These are phyloP conservation scores for Gymnopus androsaceus DNA, from an alignment of 1,284 basidiomycete genomes.

Conservation along the genomic window DNA sequence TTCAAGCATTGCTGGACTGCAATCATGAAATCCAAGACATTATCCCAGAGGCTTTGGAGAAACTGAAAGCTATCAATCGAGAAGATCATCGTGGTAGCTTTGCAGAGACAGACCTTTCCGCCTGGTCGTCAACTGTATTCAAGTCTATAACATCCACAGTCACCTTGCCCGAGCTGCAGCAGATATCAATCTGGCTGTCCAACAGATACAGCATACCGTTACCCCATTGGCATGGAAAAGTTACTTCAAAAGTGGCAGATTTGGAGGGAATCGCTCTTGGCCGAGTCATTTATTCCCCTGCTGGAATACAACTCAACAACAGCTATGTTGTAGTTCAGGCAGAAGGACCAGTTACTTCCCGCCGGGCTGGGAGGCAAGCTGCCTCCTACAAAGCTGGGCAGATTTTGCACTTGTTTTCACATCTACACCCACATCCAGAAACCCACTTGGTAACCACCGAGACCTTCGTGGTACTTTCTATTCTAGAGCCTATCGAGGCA, in stretches of 20 bases:
- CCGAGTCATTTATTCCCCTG: neutral
- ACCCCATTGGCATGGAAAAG: neutral
- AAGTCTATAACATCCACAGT: neutral
- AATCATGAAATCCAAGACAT: neutral
- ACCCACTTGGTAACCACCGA: too few relatives aligned
- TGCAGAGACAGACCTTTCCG: neutral
- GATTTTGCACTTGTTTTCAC: too few relatives aligned
- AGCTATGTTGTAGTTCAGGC: too few relatives aligned
- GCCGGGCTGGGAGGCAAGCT: too few relatives aligned
- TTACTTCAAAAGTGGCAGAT: neutral
- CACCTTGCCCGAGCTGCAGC: neutral
- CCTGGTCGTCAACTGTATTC: neutral
- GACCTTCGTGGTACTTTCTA: too few relatives aligned
- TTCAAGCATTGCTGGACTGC: neutral
- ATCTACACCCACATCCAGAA: too few relatives aligned
- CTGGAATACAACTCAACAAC: too few relatives aligned
- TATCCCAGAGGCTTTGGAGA: neutral
- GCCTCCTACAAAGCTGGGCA: too few relatives aligned
- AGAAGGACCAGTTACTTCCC: too few relatives aligned
- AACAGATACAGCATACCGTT: neutral
- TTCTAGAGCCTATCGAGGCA: too few relatives aligned
- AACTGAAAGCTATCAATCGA: neutral
- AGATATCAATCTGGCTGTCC: neutral
- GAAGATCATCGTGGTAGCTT: constrained; percentile 6
- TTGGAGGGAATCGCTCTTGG: neutral